A percentile compares a stretch with the other conserved stretches of the same genome.
Conservation (phyloP, 2,329 filamentous ascomycete species). For the Plenodomus biglobosus region DNA sequence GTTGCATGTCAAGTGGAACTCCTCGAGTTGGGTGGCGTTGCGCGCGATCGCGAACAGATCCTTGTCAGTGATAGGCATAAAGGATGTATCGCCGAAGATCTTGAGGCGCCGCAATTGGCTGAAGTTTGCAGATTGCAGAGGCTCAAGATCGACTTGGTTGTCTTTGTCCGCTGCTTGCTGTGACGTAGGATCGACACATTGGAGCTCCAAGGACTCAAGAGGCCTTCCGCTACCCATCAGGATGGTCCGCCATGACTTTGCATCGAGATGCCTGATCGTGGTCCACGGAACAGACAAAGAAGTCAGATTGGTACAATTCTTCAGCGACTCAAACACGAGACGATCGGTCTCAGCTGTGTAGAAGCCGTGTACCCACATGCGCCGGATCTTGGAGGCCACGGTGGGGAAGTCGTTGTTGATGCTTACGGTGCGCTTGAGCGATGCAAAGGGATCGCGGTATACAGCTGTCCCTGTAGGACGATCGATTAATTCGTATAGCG, state of each 20-base stretch:
- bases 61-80: constrained; percentile 54
- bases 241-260: constrained; percentile 52
- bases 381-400: constrained; percentile 53
- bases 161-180: constrained; percentile 46
- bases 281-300: constrained; percentile 58
- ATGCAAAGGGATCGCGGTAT: constrained; percentile 56
- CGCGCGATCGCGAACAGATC: constrained; percentile 55
- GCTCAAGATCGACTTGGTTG: constrained; percentile 48
- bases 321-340: constrained; percentile 52
- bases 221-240: constrained; percentile 49
- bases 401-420: constrained; percentile 51
- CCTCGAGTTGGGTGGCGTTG: constrained; percentile 54
- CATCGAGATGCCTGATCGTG: constrained; percentile 52
- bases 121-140: constrained; percentile 54
- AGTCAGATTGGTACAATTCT: constrained; percentile 51
- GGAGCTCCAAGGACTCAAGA: constrained; percentile 55
- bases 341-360: constrained; percentile 54
- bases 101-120: constrained; percentile 54
- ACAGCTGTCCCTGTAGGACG: constrained; percentile 51
- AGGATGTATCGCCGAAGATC: constrained; percentile 57
- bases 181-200: constrained; percentile 52
- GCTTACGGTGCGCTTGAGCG: constrained; percentile 51
- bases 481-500: constrained; percentile 53
- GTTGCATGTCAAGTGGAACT: constrained; percentile 57
- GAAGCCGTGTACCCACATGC: constrained; percentile 59